Base-by-base conservation (phyloP, 2,329 filamentous ascomycete species). In the Penicillium carneum region DNA sequence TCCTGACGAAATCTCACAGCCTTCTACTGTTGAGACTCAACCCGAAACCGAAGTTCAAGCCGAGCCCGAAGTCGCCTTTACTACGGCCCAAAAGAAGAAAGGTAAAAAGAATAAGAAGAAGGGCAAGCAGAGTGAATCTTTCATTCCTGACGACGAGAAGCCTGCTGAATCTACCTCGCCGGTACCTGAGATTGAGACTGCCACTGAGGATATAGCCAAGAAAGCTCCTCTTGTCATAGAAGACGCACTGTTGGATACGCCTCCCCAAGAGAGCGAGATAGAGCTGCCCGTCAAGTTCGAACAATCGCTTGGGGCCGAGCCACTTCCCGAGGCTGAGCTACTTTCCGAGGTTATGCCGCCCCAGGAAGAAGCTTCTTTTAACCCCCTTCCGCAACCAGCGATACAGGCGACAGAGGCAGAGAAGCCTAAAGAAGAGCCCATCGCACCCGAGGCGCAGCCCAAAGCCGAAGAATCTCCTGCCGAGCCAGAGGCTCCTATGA, bases 91-190 rank as follows among this genome's bases (percentile, higher is more conserved):
- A 43, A 72, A 70, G 63, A 76, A 72, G 59, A 80, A 77, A 61
- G 70, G 69, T 16, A 80, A 80, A 69, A 82, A 80, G 61, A 71
- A 67, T 38, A 68, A 69, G 50, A 69, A 70, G 62, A 70, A 69
- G 62, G 55, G 57, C 26, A 67, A 66, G 47, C 60, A 69, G 41
- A 63, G 59, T 52, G 38, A 63, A 33, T 55, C 59, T 48, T 64
- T 61, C 12, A 18, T 62, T 36, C 31, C 46, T 20, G 63, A 67
- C 3, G 59, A 64, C 6, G 56, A 69, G 6, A 59, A 59, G 14
- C 49, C 59, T 16, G 18, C 45, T 18, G 62, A 66, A 31, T 5
- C 56, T 39, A 20, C 48, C 55, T 53, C 54, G 23, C 23, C 43
- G 29, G 31, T 43, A 8, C 18, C 57, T 48, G 57, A 43, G 38